phyloP scores from a whole-genome alignment of 2,329 filamentous ascomycete genomes.

The Pyrenophora teres region DNA sequence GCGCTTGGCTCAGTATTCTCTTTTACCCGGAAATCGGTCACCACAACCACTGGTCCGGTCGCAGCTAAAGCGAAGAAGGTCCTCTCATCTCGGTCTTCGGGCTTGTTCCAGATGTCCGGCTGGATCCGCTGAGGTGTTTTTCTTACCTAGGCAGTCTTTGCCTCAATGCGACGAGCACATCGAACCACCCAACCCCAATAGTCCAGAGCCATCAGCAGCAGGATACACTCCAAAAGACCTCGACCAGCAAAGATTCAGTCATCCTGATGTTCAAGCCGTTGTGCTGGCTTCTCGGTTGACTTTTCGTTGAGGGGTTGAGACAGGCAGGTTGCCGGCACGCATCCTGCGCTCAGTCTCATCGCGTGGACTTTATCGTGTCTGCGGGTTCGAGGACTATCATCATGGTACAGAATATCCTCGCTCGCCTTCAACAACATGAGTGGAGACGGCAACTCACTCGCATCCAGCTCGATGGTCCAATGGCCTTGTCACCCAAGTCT shows the following conservation, averaged over 20 bases:
- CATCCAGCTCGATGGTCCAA: not conserved
- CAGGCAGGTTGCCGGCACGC: not conserved
- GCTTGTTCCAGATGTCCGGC: not conserved
- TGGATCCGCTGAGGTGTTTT: too few species aligned
- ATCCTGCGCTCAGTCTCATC: not conserved
- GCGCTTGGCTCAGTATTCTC: conserved; percentile 2
- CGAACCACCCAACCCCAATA: too few species aligned
- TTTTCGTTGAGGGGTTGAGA: not conserved
- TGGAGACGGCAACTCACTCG: not conserved
- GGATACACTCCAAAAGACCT: too few species aligned
- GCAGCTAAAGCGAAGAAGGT: not conserved
- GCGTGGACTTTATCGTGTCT: not conserved
- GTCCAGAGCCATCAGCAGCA: too few species aligned
- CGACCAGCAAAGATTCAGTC: too few species aligned
- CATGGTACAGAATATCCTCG: not conserved
- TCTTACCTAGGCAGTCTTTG: too few species aligned
- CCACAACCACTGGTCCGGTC: not conserved
- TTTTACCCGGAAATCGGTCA: conserved; percentile 13
- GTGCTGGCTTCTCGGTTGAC: too few species aligned
- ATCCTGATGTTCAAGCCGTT: too few species aligned
- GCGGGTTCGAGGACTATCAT: not conserved
- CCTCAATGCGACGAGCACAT: too few species aligned
- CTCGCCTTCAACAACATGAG: not conserved
- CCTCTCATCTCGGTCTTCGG: not conserved
- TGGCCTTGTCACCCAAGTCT: not conserved